Evolutionary conservation across 441 rosid genomes (phyloP).

Genomic region (Populus hybrid): DNA sequence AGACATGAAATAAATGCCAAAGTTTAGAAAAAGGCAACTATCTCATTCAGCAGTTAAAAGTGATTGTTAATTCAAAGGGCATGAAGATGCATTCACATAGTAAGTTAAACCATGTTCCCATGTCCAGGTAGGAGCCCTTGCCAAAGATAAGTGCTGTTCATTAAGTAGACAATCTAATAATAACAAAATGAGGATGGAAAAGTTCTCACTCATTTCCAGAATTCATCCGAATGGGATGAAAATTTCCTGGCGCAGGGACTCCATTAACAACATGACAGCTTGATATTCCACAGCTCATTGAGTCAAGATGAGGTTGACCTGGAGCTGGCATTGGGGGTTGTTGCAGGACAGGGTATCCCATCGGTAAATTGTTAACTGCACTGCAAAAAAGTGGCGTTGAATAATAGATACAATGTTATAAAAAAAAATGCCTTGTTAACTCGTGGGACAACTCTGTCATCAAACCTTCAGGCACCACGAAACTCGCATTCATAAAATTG

Average conservation of each 20-base stretch:
- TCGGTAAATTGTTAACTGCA: conserved; percentile 96
- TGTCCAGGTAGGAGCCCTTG: not conserved
- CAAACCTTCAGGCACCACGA: conserved; percentile 4
- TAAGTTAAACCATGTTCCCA: not conserved
- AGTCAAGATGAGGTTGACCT: conserved; percentile 81
- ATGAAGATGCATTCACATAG: not conserved
- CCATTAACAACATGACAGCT: conserved; percentile 98
- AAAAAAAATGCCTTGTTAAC: not conserved
- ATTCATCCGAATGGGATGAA: conserved; percentile 79
- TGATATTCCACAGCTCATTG: conserved; percentile 76
- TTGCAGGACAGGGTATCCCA: conserved; percentile 95
- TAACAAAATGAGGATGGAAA: not conserved
- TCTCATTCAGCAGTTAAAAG: not conserved
- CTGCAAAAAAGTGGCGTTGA: conserved; percentile 56
- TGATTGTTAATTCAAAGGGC: not conserved
- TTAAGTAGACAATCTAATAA: conserved; percentile 3
- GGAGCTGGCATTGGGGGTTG: conserved; percentile 78
- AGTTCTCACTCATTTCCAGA: conserved; percentile 82
- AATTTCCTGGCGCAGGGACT: conserved; percentile 87
- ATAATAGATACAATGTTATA: conserved; percentile 30
- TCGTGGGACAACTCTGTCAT: not conserved
- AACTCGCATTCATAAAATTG: not conserved
- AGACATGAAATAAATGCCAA: not conserved
- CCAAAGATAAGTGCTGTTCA: not conserved
- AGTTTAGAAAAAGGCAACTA: not conserved